Evolutionary conservation across 768 basidiomycete genomes (phyloP), one percentile per base, ranked within the genome.

Genomic region (Pulveroboletus ravenelii): DNA sequence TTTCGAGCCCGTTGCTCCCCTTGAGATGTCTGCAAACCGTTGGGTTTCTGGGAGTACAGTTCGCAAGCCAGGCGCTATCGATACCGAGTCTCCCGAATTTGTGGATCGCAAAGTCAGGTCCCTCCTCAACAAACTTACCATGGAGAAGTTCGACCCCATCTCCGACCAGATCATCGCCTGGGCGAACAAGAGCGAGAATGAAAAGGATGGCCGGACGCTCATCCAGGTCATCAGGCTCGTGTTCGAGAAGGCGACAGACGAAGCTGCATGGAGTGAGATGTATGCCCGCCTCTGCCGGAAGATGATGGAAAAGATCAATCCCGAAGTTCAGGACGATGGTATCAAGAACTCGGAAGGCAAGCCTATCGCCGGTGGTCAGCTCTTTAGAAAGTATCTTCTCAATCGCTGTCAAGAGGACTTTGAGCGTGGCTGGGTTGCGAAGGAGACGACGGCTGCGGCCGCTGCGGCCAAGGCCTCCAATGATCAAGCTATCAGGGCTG

Each of bases 401-500:
- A 95, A 95, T 65, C 82, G 94, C 39, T 98, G 95, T 72, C 94
- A 96, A 66, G 91, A 96, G 64, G 94, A 97, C 72, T 97, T 98
- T 69, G 95, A 98, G 74, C 82, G 85, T 53, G 93, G 93, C 6
- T 97, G 94, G 94, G 79, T 87, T 35, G 82, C 84, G 20, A 90
- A 93, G 69, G 92, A 94, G 64, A 76, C 86, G 8, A 82, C 93
- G 1, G 87, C 89, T 17, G 86, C 84, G 3, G 93, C 93, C 14
- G 94, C 93, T 17, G 87, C 84, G 7, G 76, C 78, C 27, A 95
- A 94, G 70, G 87, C 86, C 6, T 76, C 77, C n/a, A 87, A 92
- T 60, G 93, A 97, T 66, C 76, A 87, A 61, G 89, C 89, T 15
- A 78, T 80, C 45, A 83, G 82, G 66, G 84, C 79, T 27, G 84